Evolutionary conservation across 352 stramenopile species (phyloP).

Genomic region (Aphanomyces cochlioides): DNA sequence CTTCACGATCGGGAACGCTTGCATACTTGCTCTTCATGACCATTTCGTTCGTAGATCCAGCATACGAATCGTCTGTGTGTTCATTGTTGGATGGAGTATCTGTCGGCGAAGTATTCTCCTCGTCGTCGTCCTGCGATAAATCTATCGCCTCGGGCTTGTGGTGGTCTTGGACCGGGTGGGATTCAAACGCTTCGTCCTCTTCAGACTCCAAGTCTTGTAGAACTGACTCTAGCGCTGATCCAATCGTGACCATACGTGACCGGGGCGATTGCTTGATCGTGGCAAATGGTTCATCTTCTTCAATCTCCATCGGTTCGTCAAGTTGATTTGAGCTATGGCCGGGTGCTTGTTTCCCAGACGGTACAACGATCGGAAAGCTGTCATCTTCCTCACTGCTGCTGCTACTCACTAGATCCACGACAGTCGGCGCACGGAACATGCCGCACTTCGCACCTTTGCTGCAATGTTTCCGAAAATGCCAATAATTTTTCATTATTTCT

Average conservation of each 20-base stretch:
- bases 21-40: slow-evolving; percentile 40
- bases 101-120: slow-evolving; percentile 32
- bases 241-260: neutral
- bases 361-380: neutral
- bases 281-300: slow-evolving; percentile 15
- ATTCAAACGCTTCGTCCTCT: slow-evolving; percentile 25
- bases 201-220: slow-evolving; percentile 21
- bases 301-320: slow-evolving; percentile 19
- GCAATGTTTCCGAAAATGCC: too few relatives aligned
- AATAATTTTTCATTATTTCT: neutral
- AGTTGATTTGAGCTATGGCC: slow-evolving; percentile 8
- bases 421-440: slow-evolving; percentile 5
- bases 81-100: slow-evolving; percentile 17
- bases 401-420: slow-evolving; percentile 20
- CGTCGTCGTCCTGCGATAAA: slow-evolving; percentile 35
- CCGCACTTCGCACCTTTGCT: too few relatives aligned
- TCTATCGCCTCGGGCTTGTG: neutral
- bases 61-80: slow-evolving; percentile 34
- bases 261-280: neutral
- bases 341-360: neutral
- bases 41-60: neutral
- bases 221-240: slow-evolving; percentile 10
- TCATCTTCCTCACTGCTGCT: slow-evolving; percentile 25
- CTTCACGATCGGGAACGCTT: neutral
- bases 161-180: neutral